phyloP scores from a whole-genome alignment of 257 asterid genomes.

The Solanum stenotomum region DNA sequence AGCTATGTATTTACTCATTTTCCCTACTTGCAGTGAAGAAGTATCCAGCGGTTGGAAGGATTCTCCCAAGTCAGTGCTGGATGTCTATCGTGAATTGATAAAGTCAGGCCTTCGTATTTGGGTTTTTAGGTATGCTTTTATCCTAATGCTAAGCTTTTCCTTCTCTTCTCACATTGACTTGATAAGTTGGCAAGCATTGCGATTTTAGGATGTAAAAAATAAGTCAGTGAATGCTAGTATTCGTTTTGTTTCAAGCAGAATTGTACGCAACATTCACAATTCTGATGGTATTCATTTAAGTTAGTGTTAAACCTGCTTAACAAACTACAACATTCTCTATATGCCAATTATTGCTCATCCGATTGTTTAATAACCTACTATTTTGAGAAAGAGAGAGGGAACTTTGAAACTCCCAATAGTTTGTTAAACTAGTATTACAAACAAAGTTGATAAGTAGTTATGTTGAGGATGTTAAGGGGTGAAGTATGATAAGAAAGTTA shows the following conservation, averaged over 20 bases:
- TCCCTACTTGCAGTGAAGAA: slow-evolving; percentile 35
- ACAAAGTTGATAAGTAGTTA: background rate
- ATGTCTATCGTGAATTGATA: slow-evolving; percentile 68
- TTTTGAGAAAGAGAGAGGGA: background rate
- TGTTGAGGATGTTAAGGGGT: background rate
- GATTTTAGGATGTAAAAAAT: background rate
- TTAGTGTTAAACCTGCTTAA: background rate
- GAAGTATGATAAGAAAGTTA: background rate
- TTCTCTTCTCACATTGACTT: background rate
- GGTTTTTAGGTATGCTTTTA: slow-evolving; percentile 71
- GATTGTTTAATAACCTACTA: background rate
- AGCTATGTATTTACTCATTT: background rate
- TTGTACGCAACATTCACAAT: background rate
- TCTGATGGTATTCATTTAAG: background rate
- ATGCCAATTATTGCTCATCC: background rate
- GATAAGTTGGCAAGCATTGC: background rate
- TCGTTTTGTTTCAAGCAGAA: background rate
- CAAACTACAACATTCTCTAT: background rate
- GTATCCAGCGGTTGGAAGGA: slow-evolving; percentile 65
- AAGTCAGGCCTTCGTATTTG: slow-evolving; percentile 70
- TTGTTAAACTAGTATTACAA: background rate
- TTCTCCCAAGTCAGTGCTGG: slow-evolving; percentile 59
- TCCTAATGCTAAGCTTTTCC: slow-evolving; percentile 4
- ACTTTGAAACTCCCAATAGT: background rate
- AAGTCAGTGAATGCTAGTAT: background rate